phyloP scores from a whole-genome alignment of 2,329 filamentous ascomycete genomes.

The Aspergillus fructus region DNA sequence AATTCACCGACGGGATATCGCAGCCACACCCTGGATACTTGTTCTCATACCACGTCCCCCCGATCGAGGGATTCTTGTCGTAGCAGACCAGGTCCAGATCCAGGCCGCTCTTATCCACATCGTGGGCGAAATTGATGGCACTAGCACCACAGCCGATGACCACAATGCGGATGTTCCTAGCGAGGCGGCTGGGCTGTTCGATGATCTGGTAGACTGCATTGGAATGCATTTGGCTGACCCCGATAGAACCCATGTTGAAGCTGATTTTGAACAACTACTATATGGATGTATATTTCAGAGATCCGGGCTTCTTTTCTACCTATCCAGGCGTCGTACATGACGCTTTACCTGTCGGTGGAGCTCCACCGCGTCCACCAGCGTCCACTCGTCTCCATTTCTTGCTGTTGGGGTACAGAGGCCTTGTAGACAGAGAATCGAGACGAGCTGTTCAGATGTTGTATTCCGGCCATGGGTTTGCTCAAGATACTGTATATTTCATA shows the following conservation, averaged over 20 bases:
- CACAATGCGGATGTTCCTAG: constrained; percentile 16
- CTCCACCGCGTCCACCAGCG: too few species aligned
- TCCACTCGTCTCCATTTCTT: too few species aligned
- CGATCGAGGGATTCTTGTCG: constrained; percentile 30
- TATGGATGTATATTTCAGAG: too few species aligned
- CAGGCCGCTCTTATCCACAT: constrained; percentile 22
- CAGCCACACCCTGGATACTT: constrained; percentile 34
- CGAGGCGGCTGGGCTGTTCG: constrained; percentile 12
- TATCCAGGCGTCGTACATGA: too few species aligned
- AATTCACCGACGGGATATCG: constrained; percentile 18
- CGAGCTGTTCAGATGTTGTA: too few species aligned
- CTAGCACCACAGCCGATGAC: constrained; percentile 19
- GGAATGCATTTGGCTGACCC: background rate
- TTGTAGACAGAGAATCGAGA: too few species aligned
- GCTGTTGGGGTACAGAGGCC: too few species aligned
- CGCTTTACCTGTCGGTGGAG: too few species aligned
- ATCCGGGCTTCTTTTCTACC: too few species aligned
- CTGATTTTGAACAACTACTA: background rate
- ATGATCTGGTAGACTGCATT: constrained; percentile 6
- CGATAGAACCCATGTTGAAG: background rate
- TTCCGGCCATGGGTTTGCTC: too few species aligned
- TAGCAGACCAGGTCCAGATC: constrained; percentile 23
- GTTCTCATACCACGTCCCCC: constrained; percentile 34
- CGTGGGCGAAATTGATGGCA: constrained; percentile 18
- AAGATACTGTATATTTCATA: too few species aligned